These are phyloP conservation scores for Apostasia ramifera DNA, from an alignment of 106 monocot species.

Conservation along the genomic window DNA sequence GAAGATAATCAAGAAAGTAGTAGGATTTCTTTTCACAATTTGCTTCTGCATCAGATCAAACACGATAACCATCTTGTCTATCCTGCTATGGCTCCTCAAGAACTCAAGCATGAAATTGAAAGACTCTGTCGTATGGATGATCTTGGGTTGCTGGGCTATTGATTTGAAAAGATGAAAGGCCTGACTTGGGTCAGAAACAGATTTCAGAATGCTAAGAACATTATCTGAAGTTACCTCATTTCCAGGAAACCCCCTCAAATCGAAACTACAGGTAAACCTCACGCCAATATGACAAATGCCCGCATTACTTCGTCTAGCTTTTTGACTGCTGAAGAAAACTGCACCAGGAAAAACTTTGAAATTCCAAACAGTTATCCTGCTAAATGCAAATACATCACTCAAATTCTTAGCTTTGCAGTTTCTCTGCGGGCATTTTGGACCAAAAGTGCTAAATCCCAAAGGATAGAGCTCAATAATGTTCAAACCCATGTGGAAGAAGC, in stretches of 20 bases:
- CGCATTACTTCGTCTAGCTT: slow-evolving; percentile 9
- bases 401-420: not conserved
- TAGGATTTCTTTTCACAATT: slow-evolving; percentile 57
- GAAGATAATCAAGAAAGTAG: slow-evolving; percentile 74
- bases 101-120: slow-evolving; percentile 92
- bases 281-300: not conserved
- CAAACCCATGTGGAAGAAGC: slow-evolving; percentile 6
- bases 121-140: slow-evolving; percentile 70
- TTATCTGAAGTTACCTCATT: slow-evolving; percentile 36
- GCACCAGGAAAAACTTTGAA: slow-evolving; percentile 12
- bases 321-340: not conserved
- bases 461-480: slow-evolving; percentile 13
- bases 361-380: slow-evolving; percentile 6
- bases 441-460: not conserved
- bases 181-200: slow-evolving; percentile 37
- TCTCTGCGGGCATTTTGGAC: not conserved
- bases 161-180: slow-evolving; percentile 53
- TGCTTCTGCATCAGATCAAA: slow-evolving; percentile 97
- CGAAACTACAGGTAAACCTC: not conserved
- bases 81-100: slow-evolving; percentile 45
- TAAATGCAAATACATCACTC: not conserved
- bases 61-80: slow-evolving; percentile 73
- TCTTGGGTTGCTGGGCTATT: slow-evolving; percentile 30
- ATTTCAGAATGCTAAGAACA: slow-evolving; percentile 41
- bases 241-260: slow-evolving; percentile 3